These are phyloP conservation scores for Alternaria viburni DNA, from an alignment of 2,329 filamentous ascomycete species.

Conservation along the genomic window DNA sequence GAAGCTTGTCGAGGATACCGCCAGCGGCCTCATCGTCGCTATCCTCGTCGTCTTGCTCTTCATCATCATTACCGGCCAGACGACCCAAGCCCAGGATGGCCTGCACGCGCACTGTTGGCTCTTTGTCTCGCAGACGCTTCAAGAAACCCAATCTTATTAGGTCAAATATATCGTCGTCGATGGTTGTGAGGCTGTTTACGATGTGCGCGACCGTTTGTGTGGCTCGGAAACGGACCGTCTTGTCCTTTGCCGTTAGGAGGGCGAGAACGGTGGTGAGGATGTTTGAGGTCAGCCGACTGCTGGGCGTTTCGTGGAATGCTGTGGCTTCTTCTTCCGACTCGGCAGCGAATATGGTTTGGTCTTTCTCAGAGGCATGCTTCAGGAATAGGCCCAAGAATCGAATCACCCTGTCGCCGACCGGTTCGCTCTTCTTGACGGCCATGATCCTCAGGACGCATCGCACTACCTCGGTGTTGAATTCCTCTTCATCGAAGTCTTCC, in stretches of 20 bases:
- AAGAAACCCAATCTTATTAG: constrained; percentile 79
- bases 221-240: constrained; percentile 85
- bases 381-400: constrained; percentile 89
- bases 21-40: constrained; percentile 70
- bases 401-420: constrained; percentile 82
- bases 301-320: constrained; percentile 81
- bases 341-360: constrained; percentile 39
- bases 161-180: constrained; percentile 91
- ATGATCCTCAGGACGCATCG: constrained; percentile 83
- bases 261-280: constrained; percentile 77
- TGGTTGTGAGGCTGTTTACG: constrained; percentile 88
- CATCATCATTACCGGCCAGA: constrained; percentile 72
- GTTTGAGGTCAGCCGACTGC: constrained; percentile 75
- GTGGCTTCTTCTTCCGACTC: constrained; percentile 70
- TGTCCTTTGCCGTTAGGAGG: constrained; percentile 86
- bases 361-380: constrained; percentile 68
- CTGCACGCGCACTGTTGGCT: constrained; percentile 88
- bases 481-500: constrained; percentile 78
- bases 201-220: constrained; percentile 91
- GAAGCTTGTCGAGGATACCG: constrained; percentile 79
- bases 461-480: constrained; percentile 86
- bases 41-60: constrained; percentile 68
- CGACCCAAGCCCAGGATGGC: constrained; percentile 89
- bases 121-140: constrained; percentile 90
- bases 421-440: constrained; percentile 89